These are phyloP conservation scores for Leccinum fibrillosum DNA, from an alignment of 768 basidiomycete genomes.

Conservation along the genomic window DNA sequence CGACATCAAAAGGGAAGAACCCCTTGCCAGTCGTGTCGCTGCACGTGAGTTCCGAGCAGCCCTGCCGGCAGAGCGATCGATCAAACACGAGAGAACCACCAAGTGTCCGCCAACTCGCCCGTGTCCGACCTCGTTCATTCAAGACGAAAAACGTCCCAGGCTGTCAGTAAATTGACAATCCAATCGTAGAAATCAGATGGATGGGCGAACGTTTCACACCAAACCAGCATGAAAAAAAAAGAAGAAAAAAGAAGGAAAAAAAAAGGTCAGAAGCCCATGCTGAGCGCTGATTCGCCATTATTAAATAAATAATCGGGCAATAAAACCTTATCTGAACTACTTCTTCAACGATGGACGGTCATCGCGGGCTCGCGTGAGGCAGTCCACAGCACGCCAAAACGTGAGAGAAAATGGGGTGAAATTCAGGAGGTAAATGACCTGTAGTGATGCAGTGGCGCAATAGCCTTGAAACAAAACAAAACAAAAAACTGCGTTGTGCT, in stretches of 20 bases:
- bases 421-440: background rate
- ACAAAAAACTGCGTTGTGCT: background rate
- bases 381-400: slow-evolving; percentile 11
- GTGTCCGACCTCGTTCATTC: slow-evolving; percentile 2
- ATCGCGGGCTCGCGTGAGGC: slow-evolving; percentile 16
- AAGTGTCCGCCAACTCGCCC: background rate
- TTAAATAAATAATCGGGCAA: slow-evolving; percentile 15
- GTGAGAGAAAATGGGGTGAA: slow-evolving; percentile 18
- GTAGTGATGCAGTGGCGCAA: background rate
- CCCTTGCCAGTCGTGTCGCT: background rate
- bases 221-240: slow-evolving; percentile 1
- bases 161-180: slow-evolving; percentile 11
- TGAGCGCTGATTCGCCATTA: slow-evolving; percentile 15
- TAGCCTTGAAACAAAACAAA: slow-evolving; percentile 1
- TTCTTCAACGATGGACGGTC: slow-evolving; percentile 8
- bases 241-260: slow-evolving; percentile 1
- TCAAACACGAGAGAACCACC: background rate
- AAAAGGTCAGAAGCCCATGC: slow-evolving; percentile 11
- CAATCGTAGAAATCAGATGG: background rate
- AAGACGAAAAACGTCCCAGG: slow-evolving; percentile 1
- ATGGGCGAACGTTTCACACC: slow-evolving; percentile 7
- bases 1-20: background rate
- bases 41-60: background rate
- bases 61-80: slow-evolving; percentile 1
- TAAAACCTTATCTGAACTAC: slow-evolving; percentile 20